Evolutionary conservation across 345 rosid species (phyloP).

Genomic region (Aurinia saxatilis): DNA sequence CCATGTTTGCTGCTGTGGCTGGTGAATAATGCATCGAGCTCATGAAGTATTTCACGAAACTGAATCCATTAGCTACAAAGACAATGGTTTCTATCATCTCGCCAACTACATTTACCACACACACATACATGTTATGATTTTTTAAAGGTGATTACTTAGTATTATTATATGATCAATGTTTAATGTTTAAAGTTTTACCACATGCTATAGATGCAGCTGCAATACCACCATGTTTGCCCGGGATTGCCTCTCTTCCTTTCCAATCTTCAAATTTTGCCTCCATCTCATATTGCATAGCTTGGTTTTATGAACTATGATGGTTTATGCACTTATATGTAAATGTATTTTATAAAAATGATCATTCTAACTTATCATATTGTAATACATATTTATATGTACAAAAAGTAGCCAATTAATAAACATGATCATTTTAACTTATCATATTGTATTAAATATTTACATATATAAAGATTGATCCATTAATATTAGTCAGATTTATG

Average conservation of each 20-base stretch:
- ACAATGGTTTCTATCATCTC: conserved; percentile 54
- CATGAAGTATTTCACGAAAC: conserved; percentile 37
- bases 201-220: conserved; percentile 35
- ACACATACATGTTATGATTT: background rate
- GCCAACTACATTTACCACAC: conserved; percentile 28
- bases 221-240: conserved; percentile 33
- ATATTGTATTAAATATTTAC: background rate
- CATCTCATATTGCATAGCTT: background rate
- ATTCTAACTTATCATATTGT: background rate
- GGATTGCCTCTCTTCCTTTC: conserved; percentile 31
- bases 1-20: conserved; percentile 47
- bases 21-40: conserved; percentile 37
- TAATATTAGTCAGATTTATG: too few relatives aligned
- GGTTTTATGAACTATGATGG: background rate
- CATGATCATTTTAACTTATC: background rate
- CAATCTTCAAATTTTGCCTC: conserved; percentile 24
- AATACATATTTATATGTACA: background rate
- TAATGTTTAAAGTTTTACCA: conserved; percentile 10
- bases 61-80: conserved; percentile 37
- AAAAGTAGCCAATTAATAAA: too few relatives aligned
- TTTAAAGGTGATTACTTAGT: too few relatives aligned
- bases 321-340: background rate
- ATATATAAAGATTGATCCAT: too few relatives aligned
- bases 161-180: background rate
- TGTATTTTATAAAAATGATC: background rate